phyloP scores from a whole-genome alignment of 169 alveolate genomes.

The Plasmodium gallinaceum region DNA sequence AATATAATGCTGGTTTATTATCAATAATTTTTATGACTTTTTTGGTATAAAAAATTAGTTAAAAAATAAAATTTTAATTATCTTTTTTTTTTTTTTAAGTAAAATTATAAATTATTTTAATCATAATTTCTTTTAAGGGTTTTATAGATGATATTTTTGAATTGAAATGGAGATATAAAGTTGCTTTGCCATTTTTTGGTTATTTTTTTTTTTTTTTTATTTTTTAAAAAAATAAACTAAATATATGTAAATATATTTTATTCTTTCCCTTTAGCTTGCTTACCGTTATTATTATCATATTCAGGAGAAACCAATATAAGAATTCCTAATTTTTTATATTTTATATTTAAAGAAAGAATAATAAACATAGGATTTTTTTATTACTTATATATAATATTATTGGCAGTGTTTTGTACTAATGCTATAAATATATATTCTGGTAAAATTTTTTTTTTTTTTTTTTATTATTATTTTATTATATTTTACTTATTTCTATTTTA shows the following conservation, averaged over 20 bases:
- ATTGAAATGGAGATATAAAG: conserved; percentile 94
- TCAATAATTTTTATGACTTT: conserved; percentile 92
- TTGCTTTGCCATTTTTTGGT: conserved; percentile 92
- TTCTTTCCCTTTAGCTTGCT: conserved; percentile 66
- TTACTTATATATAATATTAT: conserved; percentile 87
- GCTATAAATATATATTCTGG: conserved; percentile 95
- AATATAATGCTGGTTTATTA: conserved; percentile 90
- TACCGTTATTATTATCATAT: conserved; percentile 92
- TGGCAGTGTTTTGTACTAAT: conserved; percentile 93
- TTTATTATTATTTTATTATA: neutral
- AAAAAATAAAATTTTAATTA: neutral
- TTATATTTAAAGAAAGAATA: conserved; percentile 80
- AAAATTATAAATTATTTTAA: too few species aligned
- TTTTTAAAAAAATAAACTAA: conserved; percentile 12
- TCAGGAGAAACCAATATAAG: conserved; percentile 91
- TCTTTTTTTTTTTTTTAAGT: too few species aligned
- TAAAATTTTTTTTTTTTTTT: conserved; percentile 6
- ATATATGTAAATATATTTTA: conserved; percentile 8
- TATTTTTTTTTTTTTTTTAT: conserved; percentile 40
- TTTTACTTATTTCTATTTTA: neutral
- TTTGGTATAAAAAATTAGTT: conserved; percentile 78
- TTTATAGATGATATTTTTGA: conserved; percentile 94
- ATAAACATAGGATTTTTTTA: conserved; percentile 90
- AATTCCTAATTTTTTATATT: conserved; percentile 83
- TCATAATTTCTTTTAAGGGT: conserved; percentile 61